Evolutionary conservation across 2,329 filamentous ascomycete species (phyloP), one percentile per base, ranked within the genome.

Genomic region (Clonostachys rhizophaga): DNA sequence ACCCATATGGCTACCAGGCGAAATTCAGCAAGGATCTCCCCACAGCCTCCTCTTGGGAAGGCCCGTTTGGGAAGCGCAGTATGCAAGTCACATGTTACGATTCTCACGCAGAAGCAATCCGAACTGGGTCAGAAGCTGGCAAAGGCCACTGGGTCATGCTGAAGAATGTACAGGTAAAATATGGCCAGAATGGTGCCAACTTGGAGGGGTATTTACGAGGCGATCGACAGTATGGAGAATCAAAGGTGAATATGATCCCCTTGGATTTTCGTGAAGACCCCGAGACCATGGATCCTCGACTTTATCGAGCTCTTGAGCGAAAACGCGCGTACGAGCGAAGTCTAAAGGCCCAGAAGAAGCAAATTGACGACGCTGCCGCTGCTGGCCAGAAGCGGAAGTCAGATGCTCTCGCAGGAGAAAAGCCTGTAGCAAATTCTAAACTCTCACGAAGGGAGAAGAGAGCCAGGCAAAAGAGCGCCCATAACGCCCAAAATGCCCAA

Each of bases 201-300:
- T 68, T 96, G 0, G 91, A 96, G 63, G 91, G 87, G 3, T 80
- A 72, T 46, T 63, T 96, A 18, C 83, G 86, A 53, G 73, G 75
- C 45, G 88, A 94, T 55, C 65, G 65, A 6, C 24, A 30, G 24
- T 30, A 10, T 30, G 24, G 24, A 30, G 55, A 56, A 2, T 52
- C 57, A 10, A 83, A 79, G 53, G 57, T 89, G n/a, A 72, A 79
- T 40, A 70, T 92, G n/a, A 65, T 66, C 11, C 61, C 76, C 10
- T 55, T 88, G 35, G 64, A 78, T 18, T 51, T 50, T 3, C 52
- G 51, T 1, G 64, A 63, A 9, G 64, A 73, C 34, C 55, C 58
- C 1, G 71, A 78, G 7, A 63, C 66, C 13, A 62, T 74, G 24
- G 70, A 78, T 47, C 55, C 66, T 5, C 70, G 71, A 33, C 67